These are phyloP conservation scores for Pseudevernia furfuracea DNA, from an alignment of 495 filamentous ascomycete genomes.

Conservation along the genomic window DNA sequence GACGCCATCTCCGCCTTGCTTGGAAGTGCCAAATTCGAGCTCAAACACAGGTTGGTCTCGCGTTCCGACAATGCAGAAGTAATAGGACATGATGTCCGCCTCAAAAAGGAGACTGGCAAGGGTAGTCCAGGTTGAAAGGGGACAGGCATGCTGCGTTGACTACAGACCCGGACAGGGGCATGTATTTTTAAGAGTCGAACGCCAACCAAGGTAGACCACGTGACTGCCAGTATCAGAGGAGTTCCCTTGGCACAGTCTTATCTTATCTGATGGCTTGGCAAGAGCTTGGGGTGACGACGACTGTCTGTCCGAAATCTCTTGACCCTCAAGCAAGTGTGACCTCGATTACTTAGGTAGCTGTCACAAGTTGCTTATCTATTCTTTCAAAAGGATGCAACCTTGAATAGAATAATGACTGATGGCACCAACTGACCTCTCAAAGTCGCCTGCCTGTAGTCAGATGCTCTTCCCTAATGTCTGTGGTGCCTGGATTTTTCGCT, in stretches of 20 bases:
- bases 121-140: not conserved
- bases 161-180: not conserved
- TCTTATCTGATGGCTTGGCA: slow-evolving; percentile 1
- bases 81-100: slow-evolving; percentile 69
- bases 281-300: not conserved
- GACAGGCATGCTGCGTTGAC: not conserved
- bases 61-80: slow-evolving; percentile 90
- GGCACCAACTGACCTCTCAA: not conserved
- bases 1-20: slow-evolving; percentile 86
- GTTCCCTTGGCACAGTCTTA: not conserved
- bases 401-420: not conserved
- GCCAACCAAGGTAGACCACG: too few species aligned
- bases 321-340: not conserved
- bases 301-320: not conserved
- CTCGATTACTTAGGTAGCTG: not conserved
- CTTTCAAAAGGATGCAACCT: not conserved
- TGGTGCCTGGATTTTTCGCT: not conserved
- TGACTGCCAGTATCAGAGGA: too few species aligned
- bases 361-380: not conserved
- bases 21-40: slow-evolving; percentile 90
- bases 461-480: not conserved
- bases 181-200: not conserved
- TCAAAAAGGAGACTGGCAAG: not conserved
- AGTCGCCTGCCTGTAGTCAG: slow-evolving; percentile 1
- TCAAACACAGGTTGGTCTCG: slow-evolving; percentile 93